Evolutionary conservation across 2,329 filamentous ascomycete genomes (phyloP).

Genomic region (Aspergillus pseudoviridinutans): DNA sequence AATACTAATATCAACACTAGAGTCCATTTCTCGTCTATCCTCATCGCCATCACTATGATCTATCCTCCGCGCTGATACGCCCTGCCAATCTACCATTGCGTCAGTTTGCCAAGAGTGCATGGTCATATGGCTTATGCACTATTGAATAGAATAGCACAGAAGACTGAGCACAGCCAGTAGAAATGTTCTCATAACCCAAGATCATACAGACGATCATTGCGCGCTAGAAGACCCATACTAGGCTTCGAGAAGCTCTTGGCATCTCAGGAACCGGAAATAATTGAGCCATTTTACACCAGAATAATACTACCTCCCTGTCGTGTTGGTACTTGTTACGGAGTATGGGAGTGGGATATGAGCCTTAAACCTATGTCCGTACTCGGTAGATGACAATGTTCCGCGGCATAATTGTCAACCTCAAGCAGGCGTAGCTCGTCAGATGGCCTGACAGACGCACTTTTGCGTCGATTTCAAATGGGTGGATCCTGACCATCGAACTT

Average conservation of each 20-base stretch:
- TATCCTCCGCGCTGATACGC: background rate
- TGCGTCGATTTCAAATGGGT: background rate
- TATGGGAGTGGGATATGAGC: background rate
- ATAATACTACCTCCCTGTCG: too few species aligned
- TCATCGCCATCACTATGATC: background rate
- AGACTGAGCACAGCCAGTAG: background rate
- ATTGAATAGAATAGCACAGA: background rate
- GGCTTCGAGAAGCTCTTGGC: constrained; percentile 16
- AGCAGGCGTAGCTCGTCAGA: background rate
- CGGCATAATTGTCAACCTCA: background rate
- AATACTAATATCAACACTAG: too few species aligned
- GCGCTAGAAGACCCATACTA: constrained; percentile 9
- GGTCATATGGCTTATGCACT: background rate
- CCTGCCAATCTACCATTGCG: too few species aligned
- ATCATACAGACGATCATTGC: background rate
- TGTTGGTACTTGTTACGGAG: background rate
- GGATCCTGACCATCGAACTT: background rate
- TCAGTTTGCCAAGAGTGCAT: background rate
- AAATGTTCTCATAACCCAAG: background rate
- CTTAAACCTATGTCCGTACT: background rate
- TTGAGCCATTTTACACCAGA: background rate
- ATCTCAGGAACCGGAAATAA: background rate
- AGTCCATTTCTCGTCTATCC: background rate
- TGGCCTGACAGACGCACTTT: too few species aligned
- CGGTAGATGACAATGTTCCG: background rate